Evolutionary conservation across 192 early-diverging fungal species (phyloP), one percentile per base, ranked within the genome.

Genomic region (Dimargaris cristalligena): DNA sequence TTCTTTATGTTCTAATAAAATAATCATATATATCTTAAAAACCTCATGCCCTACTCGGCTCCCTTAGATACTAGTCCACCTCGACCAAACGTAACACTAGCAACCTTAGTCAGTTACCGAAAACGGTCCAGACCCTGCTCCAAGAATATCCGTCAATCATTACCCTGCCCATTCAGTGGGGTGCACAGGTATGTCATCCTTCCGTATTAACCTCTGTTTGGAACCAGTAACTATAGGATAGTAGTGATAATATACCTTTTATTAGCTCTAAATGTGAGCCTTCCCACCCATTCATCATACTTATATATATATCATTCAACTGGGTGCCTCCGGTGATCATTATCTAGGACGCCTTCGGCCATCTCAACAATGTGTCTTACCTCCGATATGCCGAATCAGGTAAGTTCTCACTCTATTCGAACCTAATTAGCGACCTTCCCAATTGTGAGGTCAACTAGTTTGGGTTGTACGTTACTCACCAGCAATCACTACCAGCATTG

Each of bases 291-390:
- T 22, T 4, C 11, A 13, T 10, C 45, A 4, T 10, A 1, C 20
- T 22, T 4, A 2, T 22, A 46, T 22, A 16, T 3, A 46, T 46
- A 22, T 22, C 2, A 3, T 10, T 2, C 23, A 22, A 11, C n/a
- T n/a, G n/a, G n/a, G n/a, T n/a, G n/a, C 20, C 20, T 16, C 20
- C 20, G 23, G 11, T 1, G 18, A 3, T 11, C 23, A 1, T 3
- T 10, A 2, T 1, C 2, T 26, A 67, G 65, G 66, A 67, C 26
- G 61, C 63, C 1, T 75, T 67, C 62, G 67, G 65, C 45, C 73
- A 75, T 44, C 29, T 75, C 41, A 75, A 75, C 58, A 75, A 75
- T 48, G 71, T 70, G n/a, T 38, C 59, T 30, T 75, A 72, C 56
- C 26, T 75, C n/a, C 64, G 67, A 33, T 74, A 65, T 49, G 51